Percentiles rank a stretch among this genome's conserved stretches.
Conservation (phyloP, 2,329 filamentous ascomycete genomes). For the Aspergillus sp. region DNA sequence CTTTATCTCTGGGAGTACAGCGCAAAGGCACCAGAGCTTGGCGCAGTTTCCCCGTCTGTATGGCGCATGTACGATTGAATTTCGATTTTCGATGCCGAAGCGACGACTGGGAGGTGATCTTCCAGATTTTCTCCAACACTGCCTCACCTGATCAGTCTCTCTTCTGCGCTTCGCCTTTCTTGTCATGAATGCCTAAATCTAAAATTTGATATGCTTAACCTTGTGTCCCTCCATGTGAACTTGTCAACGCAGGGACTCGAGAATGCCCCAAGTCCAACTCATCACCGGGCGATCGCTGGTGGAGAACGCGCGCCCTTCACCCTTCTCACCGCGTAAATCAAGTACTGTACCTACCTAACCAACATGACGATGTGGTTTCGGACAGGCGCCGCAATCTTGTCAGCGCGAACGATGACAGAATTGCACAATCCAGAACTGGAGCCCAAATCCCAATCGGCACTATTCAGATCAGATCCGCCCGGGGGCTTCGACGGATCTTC, state of each 20-base stretch:
- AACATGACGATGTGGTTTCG: background rate
- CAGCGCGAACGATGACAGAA: background rate
- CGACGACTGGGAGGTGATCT: slow-evolving; percentile 1
- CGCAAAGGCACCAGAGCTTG: background rate
- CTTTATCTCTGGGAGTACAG: too few relatives aligned
- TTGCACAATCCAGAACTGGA: background rate
- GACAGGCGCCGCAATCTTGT: background rate
- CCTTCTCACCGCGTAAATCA: background rate
- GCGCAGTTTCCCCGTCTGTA: background rate
- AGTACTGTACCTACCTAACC: background rate
- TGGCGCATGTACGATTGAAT: background rate
- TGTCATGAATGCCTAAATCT: slow-evolving; percentile 13
- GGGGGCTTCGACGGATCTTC: background rate
- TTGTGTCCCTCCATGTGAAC: background rate
- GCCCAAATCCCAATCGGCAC: background rate
- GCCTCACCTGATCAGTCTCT: background rate
- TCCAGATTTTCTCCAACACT: slow-evolving; percentile 1
- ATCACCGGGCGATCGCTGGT: slow-evolving; percentile 12
- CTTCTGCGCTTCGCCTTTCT: slow-evolving; percentile 10
- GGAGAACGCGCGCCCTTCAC: slow-evolving; percentile 1
- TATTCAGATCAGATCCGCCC: background rate
- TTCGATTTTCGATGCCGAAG: background rate
- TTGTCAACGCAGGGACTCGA: background rate
- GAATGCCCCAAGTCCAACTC: background rate
- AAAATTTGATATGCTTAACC: background rate